Conservation (phyloP, 106 monocot species). For the Dioscorea dumetorum region DNA sequence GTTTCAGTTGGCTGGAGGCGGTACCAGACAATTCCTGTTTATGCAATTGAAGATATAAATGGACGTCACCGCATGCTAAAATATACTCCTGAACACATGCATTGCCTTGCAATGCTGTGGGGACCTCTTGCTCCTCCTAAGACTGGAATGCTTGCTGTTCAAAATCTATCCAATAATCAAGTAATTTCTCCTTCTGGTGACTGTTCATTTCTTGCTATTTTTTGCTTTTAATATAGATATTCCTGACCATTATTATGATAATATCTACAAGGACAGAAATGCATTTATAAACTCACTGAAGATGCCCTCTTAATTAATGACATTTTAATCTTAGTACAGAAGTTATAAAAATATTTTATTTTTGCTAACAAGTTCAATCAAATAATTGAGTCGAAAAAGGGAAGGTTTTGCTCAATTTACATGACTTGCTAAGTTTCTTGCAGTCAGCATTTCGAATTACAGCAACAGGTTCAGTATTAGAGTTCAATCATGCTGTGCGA, state of each 20-base stretch:
- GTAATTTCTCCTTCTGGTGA: constrained; percentile 15
- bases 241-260: no score
- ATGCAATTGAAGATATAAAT: constrained; percentile 89
- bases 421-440: constrained; percentile 2
- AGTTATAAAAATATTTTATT: no score
- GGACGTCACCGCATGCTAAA: constrained; percentile 86
- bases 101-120: constrained; percentile 96
- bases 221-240: no score
- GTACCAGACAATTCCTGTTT: constrained; percentile 91
- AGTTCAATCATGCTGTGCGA: constrained; percentile 80
- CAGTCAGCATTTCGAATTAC: constrained; percentile 61
- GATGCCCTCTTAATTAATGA: no score
- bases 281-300: no score
- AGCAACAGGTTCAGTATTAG: constrained; percentile 53
- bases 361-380: not conserved
- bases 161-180: constrained; percentile 81
- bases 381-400: not conserved
- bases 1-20: constrained; percentile 97
- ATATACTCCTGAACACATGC: constrained; percentile 99
- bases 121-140: constrained; percentile 96
- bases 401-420: not conserved
- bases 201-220: no score
- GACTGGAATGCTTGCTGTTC: constrained; percentile 77
- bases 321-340: no score
- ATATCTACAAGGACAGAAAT: no score